phyloP scores from a whole-genome alignment of 2,329 filamentous ascomycete species.

The Aspergillus chevalieri region DNA sequence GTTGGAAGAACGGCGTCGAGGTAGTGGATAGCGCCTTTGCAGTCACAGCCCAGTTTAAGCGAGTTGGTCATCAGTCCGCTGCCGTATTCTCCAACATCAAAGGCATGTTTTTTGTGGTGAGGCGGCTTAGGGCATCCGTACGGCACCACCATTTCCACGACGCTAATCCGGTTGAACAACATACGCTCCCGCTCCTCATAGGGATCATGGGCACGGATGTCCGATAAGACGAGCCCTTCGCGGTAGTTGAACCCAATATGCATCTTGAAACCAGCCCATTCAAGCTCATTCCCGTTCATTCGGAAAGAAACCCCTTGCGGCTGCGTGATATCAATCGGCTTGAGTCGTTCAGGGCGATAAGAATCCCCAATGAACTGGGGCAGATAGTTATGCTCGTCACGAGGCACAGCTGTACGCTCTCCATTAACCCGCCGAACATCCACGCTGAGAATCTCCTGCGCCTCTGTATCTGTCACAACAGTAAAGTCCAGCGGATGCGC shows the following conservation, averaged over 20 bases:
- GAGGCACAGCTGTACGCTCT: constrained; percentile 17
- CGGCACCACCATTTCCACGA: constrained; percentile 25
- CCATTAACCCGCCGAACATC: constrained; percentile 21
- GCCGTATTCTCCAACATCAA: constrained; percentile 23
- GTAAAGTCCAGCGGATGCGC: constrained; percentile 24
- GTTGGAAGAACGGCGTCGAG: constrained; percentile 23
- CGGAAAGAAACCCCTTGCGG: constrained; percentile 25
- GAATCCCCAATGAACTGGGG: constrained; percentile 20
- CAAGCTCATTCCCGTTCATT: constrained; percentile 23
- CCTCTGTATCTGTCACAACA: constrained; percentile 22
- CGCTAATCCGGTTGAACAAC: constrained; percentile 24
- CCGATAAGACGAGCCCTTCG: constrained; percentile 53
- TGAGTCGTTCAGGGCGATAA: constrained; percentile 20
- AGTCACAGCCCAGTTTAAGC: constrained; percentile 23
- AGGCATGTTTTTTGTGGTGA: constrained; percentile 25
- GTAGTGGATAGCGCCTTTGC: constrained; percentile 24
- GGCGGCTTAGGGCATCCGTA: constrained; percentile 21
- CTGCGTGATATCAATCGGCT: constrained; percentile 24
- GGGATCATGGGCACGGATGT: constrained; percentile 28
- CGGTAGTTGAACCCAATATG: constrained; percentile 46
- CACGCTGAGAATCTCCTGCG: constrained; percentile 22
- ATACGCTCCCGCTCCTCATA: constrained; percentile 24
- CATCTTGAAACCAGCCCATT: constrained; percentile 28
- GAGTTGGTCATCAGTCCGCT: constrained; percentile 24
- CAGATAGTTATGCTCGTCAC: constrained; percentile 22